Evolutionary conservation across 805 yeast species (phyloP).

Genomic region (Isabelozyma gotoi): DNA sequence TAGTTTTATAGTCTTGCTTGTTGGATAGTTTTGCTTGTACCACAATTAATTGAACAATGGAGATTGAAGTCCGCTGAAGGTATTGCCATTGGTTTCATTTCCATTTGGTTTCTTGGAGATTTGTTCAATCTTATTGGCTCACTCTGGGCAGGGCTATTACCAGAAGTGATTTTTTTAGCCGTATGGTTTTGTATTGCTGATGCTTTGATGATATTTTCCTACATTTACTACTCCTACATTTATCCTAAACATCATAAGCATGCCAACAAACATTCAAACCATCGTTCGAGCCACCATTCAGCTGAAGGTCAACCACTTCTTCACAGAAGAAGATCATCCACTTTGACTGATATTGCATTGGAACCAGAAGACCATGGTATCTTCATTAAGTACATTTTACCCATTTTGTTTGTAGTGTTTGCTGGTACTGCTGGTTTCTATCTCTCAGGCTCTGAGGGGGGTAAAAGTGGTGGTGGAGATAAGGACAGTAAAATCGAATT

Average conservation of each 20-base stretch:
- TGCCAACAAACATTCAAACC: constrained; percentile 13
- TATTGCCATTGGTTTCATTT: constrained; percentile 63
- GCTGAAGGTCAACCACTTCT: constrained; percentile 32
- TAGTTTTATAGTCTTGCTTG: constrained; percentile 57
- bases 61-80: constrained; percentile 73
- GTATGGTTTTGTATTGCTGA: constrained; percentile 79
- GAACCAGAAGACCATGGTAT: constrained; percentile 48
- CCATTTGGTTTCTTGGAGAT: constrained; percentile 75
- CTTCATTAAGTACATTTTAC: constrained; percentile 53
- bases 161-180: constrained; percentile 69
- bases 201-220: constrained; percentile 53
- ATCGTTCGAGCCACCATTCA: constrained; percentile 17
- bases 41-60: constrained; percentile 83
- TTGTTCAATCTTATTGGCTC: constrained; percentile 66
- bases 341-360: constrained; percentile 49
- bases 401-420: constrained; percentile 57
- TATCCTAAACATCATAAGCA: constrained; percentile 38
- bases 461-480: constrained; percentile 17
- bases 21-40: constrained; percentile 74
- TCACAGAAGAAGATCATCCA: constrained; percentile 48
- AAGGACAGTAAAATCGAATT: constrained; percentile 26
- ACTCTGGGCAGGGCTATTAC: constrained; percentile 66
- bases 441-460: constrained; percentile 37
- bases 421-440: constrained; percentile 66
- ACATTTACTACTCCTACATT: constrained; percentile 52